phyloP scores from a whole-genome alignment of 208 protist genomes.

The Crithidia acanthocephali region DNA sequence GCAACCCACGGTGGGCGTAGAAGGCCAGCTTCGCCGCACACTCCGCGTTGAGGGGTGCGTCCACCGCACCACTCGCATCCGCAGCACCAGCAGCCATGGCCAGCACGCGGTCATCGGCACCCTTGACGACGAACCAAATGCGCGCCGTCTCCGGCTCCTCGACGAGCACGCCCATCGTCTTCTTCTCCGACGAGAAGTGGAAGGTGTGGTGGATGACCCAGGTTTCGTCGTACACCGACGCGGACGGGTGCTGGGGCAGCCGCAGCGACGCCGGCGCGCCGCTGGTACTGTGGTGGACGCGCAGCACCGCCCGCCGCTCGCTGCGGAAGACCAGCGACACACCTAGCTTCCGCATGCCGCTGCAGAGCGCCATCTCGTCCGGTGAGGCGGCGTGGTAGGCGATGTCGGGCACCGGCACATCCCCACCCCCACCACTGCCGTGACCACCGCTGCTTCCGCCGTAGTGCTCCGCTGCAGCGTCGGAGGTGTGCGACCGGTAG shows the following conservation, averaged over 20 bases:
- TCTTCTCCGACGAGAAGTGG: slow-evolving; percentile 86
- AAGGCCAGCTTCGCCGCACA: slow-evolving; percentile 42
- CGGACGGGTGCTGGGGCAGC: neutral
- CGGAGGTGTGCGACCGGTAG: neutral
- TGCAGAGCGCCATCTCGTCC: slow-evolving; percentile 95
- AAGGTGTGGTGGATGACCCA: slow-evolving; percentile 87
- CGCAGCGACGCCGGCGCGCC: neutral
- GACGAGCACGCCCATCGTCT: slow-evolving; percentile 89
- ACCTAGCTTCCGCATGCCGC: slow-evolving; percentile 61
- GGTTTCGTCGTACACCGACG: slow-evolving; percentile 13
- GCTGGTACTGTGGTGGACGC: neutral
- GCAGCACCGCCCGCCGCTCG: slow-evolving; percentile 32
- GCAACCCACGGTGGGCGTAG: slow-evolving; percentile 72
- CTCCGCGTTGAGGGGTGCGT: slow-evolving; percentile 19
- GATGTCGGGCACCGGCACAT: slow-evolving; percentile 1
- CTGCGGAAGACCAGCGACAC: slow-evolving; percentile 54
- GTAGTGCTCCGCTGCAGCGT: neutral
- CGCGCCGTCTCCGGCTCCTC: slow-evolving; percentile 39
- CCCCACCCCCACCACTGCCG: no score
- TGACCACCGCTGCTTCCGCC: neutral
- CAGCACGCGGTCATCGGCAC: slow-evolving; percentile 88
- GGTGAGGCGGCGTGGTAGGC: slow-evolving; percentile 91
- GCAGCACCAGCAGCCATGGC: slow-evolving; percentile 34
- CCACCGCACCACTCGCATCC: no score
- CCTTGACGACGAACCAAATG: slow-evolving; percentile 81